phyloP scores from a whole-genome alignment of 2,329 filamentous ascomycete genomes.

The Colletotrichum siamense region DNA sequence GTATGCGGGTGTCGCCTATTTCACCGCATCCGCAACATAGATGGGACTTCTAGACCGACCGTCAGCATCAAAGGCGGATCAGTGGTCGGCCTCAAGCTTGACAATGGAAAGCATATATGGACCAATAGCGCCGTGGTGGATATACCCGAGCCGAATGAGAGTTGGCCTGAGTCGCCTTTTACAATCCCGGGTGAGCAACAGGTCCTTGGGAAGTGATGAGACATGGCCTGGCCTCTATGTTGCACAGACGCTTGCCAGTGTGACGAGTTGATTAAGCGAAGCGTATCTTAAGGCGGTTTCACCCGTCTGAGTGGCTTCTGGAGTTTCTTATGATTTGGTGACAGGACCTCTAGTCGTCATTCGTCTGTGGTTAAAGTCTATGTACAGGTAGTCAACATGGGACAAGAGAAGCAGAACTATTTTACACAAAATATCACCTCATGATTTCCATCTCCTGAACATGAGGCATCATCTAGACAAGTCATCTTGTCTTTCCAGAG shows the following conservation, averaged over 20 bases:
- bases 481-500: background rate
- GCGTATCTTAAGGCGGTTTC: no score
- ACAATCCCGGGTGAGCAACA: background rate
- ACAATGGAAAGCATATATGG: slow-evolving; percentile 49
- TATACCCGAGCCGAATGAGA: slow-evolving; percentile 39
- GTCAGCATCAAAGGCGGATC: slow-evolving; percentile 54
- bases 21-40: slow-evolving; percentile 43
- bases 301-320: no score
- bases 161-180: slow-evolving; percentile 14
- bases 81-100: slow-evolving; percentile 45
- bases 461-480: background rate
- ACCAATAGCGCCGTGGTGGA: slow-evolving; percentile 47
- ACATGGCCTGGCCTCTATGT: background rate
- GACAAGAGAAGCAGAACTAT: background rate
- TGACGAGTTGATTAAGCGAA: background rate
- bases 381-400: background rate
- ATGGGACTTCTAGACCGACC: slow-evolving; percentile 40
- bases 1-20: slow-evolving; percentile 52
- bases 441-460: background rate
- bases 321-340: background rate
- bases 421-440: background rate
- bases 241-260: background rate
- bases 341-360: background rate
- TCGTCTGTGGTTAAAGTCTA: background rate
- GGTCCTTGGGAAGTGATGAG: background rate